Evolutionary conservation across 805 yeast genomes (phyloP), one percentile per base, ranked within the genome.

Genomic region (Kuraishia piskuri): DNA sequence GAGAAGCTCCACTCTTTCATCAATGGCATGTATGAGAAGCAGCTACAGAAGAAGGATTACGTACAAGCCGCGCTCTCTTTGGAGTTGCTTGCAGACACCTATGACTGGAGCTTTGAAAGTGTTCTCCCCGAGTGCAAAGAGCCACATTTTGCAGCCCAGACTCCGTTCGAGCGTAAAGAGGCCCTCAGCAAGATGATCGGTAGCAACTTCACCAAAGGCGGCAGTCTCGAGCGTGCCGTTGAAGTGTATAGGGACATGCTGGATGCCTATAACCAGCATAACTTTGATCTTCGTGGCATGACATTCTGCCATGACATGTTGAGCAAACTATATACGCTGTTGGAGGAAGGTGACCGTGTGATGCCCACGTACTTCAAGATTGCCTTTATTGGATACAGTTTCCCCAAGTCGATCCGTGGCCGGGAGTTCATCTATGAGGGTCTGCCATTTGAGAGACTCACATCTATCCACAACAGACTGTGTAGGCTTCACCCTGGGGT

Each of bases 351-450:
- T 9, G 95, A 88, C 62, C 78, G 91, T 63, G 72, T 84, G 54
- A 81, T 85, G 21, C 88, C 96, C 23, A 82, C 90, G 6, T 90
- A 79, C 66, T 90, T 88, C 74, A 79, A 85, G 63, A 89, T 90
- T 53, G 77, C 87, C 21, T 89, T 86, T 62, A 78, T 87, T 64
- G 97, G 97, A 17, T 79, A 77, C 52, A 96, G 96, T 2, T 90
- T 90, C 75, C 96, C 96, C 7, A 74, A 72, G 31, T 79, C 90
- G 40, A 76, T 87, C 50, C 75, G 96, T 61, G 87, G 88, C 49
- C 82, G 85, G 62, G 83, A 83, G 55, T 90, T 85, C 64, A 86
- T 90, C 52, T 88, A 84, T 63, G 96, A 90, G 68, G 96, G 96
- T 5, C 74, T 82, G 52, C 90, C 96, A 26, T 90, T 87, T 70